Percentiles rank a stretch among this genome's conserved stretches.
Evolutionary conservation across 306 rosid genomes (phyloP).

Genomic region (Styphnolobium japonicum): DNA sequence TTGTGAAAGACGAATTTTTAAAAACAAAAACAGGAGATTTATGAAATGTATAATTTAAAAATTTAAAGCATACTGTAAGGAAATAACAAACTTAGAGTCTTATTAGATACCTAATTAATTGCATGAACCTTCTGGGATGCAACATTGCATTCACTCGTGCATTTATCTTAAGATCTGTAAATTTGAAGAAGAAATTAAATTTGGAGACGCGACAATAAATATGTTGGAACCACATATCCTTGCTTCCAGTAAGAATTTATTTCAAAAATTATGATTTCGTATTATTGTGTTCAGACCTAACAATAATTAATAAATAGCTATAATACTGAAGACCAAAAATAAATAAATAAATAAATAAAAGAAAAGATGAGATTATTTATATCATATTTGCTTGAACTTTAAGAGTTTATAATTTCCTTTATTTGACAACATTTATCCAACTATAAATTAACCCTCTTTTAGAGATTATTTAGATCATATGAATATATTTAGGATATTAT

Average conservation of each 20-base stretch:
- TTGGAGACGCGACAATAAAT: constrained; percentile 14
- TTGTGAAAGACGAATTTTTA: too few species aligned
- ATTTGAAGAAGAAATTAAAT: constrained; percentile 15
- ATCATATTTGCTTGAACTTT: neutral
- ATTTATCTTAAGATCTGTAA: constrained; percentile 23
- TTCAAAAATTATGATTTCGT: constrained; percentile 18
- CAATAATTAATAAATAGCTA: constrained; percentile 7
- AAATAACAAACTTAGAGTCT: neutral
- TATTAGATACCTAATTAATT: neutral
- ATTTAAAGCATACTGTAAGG: too few species aligned
- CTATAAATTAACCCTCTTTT: neutral
- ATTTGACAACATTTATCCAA: neutral
- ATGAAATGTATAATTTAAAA: too few species aligned
- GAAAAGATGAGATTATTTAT: neutral
- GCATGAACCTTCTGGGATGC: neutral
- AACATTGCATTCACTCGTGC: constrained; percentile 25
- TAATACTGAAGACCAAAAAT: neutral
- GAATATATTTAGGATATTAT: neutral
- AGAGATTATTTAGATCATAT: neutral
- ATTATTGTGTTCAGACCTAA: constrained; percentile 23
- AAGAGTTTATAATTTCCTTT: neutral
- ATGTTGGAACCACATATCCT: constrained; percentile 16
- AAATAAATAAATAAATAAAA: neutral
- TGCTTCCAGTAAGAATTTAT: neutral
- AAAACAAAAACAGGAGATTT: too few species aligned